These are phyloP conservation scores for Trypanosoma boissoni DNA, from an alignment of 208 protist genomes.

Conservation along the genomic window DNA sequence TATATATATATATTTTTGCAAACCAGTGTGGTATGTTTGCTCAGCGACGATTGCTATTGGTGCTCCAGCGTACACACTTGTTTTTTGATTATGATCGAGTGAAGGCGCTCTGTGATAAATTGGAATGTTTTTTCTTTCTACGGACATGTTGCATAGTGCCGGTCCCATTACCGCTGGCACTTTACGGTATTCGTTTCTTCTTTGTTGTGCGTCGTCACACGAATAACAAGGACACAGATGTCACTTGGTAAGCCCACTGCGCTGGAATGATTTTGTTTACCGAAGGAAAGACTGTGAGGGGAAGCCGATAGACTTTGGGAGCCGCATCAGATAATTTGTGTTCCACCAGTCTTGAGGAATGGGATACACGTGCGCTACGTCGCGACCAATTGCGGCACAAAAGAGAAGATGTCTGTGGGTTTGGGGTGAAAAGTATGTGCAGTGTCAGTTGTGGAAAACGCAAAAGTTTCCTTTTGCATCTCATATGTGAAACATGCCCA, in stretches of 20 bases:
- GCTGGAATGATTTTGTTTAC: conserved; percentile 99
- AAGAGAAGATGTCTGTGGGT: conserved; percentile 91
- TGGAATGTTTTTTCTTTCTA: conserved; percentile 93
- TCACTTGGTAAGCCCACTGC: conserved; percentile 98
- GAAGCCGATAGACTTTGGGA: conserved; percentile 87
- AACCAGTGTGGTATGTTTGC: conserved; percentile 88
- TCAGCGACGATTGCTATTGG: conserved; percentile 96
- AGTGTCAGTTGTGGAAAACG: conserved; percentile 91
- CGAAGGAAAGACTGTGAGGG: conserved; percentile 80
- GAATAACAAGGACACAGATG: conserved; percentile 99
- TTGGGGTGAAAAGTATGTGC: conserved; percentile 96
- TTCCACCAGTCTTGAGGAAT: conserved; percentile 98
- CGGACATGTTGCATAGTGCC: conserved; percentile 98
- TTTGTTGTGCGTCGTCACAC: conserved; percentile 98
- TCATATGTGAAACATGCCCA: too few relatives aligned
- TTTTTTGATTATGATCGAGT: conserved; percentile 96
- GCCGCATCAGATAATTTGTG: conserved; percentile 96
- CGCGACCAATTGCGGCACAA: conserved; percentile 95
- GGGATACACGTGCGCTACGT: conserved; percentile 99
- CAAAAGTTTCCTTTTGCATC: too few relatives aligned
- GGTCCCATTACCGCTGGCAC: conserved; percentile 92
- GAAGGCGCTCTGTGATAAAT: conserved; percentile 80
- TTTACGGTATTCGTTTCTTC: conserved; percentile 93
- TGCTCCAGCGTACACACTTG: conserved; percentile 96
- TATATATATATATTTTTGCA: too few relatives aligned